These are phyloP conservation scores for Aspergillus thermomutatus DNA, from an alignment of 2,329 filamentous ascomycete genomes.

Conservation along the genomic window DNA sequence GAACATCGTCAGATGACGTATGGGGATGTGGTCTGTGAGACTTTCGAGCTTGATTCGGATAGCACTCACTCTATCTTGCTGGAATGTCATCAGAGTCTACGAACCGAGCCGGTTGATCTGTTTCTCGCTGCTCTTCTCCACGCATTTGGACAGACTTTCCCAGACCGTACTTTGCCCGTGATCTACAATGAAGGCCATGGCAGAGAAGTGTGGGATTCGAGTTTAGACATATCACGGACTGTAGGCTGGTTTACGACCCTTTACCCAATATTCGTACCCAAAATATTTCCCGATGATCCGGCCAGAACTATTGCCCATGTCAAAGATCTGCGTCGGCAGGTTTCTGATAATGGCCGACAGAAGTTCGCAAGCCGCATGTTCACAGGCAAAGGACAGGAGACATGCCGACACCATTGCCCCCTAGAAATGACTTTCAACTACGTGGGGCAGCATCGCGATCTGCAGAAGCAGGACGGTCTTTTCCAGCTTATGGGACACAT, in stretches of 20 bases:
- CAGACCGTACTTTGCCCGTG: slow-evolving; percentile 37
- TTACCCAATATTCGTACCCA: slow-evolving; percentile 41
- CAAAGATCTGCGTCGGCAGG: slow-evolving; percentile 37
- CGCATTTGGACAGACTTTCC: slow-evolving; percentile 44
- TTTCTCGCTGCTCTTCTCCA: slow-evolving; percentile 38
- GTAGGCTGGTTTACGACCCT: slow-evolving; percentile 53
- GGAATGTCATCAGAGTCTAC: slow-evolving; percentile 30
- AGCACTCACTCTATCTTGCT: slow-evolving; percentile 28
- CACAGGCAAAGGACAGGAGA: slow-evolving; percentile 26
- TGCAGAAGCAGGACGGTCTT: slow-evolving; percentile 44
- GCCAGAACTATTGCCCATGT: slow-evolving; percentile 33
- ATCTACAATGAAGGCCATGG: slow-evolving; percentile 51
- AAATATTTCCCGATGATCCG: slow-evolving; percentile 22
- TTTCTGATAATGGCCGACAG: slow-evolving; percentile 37
- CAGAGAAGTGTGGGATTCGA: slow-evolving; percentile 44
- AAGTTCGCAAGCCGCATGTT: slow-evolving; percentile 36
- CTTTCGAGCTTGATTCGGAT: slow-evolving; percentile 30
- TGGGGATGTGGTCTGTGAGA: slow-evolving; percentile 33
- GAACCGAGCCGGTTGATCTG: slow-evolving; percentile 37
- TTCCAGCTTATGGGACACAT: slow-evolving; percentile 44
- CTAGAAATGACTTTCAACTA: slow-evolving; percentile 45
- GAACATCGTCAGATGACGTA: slow-evolving; percentile 28
- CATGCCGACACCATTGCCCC: slow-evolving; percentile 37
- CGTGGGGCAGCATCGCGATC: slow-evolving; percentile 39
- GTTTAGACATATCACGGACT: slow-evolving; percentile 48